Conservation (phyloP, 176 grass and related monocot genomes). For the Ensete ventricosum region DNA sequence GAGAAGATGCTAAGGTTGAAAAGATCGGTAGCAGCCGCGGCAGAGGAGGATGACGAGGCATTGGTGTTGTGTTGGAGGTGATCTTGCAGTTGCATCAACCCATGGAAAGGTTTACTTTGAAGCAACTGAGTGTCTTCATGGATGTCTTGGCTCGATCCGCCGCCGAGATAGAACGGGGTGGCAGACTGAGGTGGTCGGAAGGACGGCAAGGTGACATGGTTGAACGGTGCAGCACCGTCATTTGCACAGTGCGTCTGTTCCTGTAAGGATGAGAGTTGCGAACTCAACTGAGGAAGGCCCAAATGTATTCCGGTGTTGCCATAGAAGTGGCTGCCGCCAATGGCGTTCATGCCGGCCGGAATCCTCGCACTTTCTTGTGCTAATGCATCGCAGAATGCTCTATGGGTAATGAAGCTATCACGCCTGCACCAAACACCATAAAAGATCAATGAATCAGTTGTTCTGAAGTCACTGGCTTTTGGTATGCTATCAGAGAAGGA, state of each 20-base stretch:
- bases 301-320: not conserved
- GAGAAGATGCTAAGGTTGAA: conserved; percentile 20
- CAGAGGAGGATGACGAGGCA: not conserved
- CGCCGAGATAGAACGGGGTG: conserved; percentile 3
- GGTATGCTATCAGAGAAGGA: too few relatives aligned
- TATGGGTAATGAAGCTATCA: conserved; percentile 21
- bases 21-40: not conserved
- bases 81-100: conserved; percentile 14
- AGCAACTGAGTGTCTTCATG: conserved; percentile 5
- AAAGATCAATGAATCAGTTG: too few relatives aligned
- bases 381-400: conserved; percentile 20
- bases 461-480: too few relatives aligned
- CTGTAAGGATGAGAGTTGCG: conserved; percentile 7
- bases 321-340: not conserved
- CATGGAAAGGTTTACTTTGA: conserved; percentile 17
- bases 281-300: conserved; percentile 9
- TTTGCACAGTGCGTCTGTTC: not conserved
- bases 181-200: conserved; percentile 1
- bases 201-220: not conserved
- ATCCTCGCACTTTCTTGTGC: conserved; percentile 19
- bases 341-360: not conserved
- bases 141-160: conserved; percentile 3
- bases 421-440: not conserved
- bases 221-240: not conserved
- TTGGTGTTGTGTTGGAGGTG: conserved; percentile 14